These are phyloP conservation scores for Macrophomina phaseolina DNA, from an alignment of 2,329 filamentous ascomycete species.

Conservation along the genomic window DNA sequence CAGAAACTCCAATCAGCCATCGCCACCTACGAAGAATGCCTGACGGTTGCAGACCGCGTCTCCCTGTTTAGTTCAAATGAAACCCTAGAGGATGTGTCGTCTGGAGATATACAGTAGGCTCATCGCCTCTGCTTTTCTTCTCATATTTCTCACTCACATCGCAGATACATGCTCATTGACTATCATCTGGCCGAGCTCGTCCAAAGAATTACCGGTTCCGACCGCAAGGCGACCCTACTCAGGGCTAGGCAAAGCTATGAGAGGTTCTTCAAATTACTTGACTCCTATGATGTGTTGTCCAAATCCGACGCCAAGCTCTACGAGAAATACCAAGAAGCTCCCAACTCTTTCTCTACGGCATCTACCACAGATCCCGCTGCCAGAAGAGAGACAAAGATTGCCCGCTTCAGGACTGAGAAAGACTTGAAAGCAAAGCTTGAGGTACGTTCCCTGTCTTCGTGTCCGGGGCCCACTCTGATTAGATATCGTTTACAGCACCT, in stretches of 20 bases:
- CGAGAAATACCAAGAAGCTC: conserved; percentile 74
- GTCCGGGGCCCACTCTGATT: conserved; percentile 21
- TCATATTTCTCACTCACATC: conserved; percentile 27
- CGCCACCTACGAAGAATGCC: conserved; percentile 73
- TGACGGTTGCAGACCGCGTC: conserved; percentile 70
- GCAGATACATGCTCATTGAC: conserved; percentile 75
- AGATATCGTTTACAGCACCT: conserved; percentile 57
- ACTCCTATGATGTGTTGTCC: conserved; percentile 77
- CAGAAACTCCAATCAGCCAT: conserved; percentile 71
- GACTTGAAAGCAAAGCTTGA: conserved; percentile 83
- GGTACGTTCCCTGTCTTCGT: conserved; percentile 46
- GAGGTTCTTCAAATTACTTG: conserved; percentile 74
- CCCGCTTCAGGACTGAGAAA: conserved; percentile 83
- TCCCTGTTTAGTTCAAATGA: conserved; percentile 93
- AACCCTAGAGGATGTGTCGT: conserved; percentile 81
- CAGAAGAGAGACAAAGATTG: conserved; percentile 82
- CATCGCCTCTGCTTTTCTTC: conserved; percentile 37
- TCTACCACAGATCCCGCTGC: conserved; percentile 69
- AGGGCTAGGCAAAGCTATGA: conserved; percentile 75
- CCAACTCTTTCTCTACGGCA: conserved; percentile 74
- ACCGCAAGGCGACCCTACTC: conserved; percentile 65
- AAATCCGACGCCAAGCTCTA: conserved; percentile 70
- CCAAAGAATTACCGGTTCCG: conserved; percentile 67
- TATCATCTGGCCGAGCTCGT: conserved; percentile 81
- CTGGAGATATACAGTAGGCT: conserved; percentile 76